phyloP scores from a whole-genome alignment of 1,284 basidiomycete species.

The Heterobasidion parviporum region DNA sequence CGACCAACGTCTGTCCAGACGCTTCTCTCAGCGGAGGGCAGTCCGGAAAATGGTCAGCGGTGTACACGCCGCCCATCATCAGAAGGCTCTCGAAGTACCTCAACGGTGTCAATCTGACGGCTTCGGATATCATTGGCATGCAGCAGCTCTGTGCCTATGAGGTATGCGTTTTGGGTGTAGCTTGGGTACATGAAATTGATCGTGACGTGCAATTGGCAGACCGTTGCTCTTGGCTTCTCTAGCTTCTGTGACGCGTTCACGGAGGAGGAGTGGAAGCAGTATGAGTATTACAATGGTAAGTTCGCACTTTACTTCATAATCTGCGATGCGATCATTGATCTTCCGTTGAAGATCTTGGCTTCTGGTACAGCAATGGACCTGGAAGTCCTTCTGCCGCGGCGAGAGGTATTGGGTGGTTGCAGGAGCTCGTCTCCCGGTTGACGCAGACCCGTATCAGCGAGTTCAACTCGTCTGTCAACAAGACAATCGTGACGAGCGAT shows the following conservation, averaged over 20 bases:
- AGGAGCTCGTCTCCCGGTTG: constrained; percentile 45
- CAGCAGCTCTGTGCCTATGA: constrained; percentile 54
- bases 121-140: constrained; percentile 36
- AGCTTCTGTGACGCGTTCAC: constrained; percentile 52
- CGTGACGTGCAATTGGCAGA: constrained; percentile 25
- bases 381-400: constrained; percentile 48
- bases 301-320: background rate
- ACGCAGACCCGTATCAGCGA: constrained; percentile 38
- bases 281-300: constrained; percentile 41
- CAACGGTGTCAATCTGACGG: constrained; percentile 40
- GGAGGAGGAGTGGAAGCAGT: constrained; percentile 59
- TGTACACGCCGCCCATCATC: constrained; percentile 45
- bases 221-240: constrained; percentile 56
- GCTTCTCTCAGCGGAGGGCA: constrained; percentile 21
- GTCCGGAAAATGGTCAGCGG: constrained; percentile 35
- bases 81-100: constrained; percentile 38
- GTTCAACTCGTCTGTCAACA: constrained; percentile 49
- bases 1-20: constrained; percentile 36
- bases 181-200: background rate
- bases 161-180: constrained; percentile 18
- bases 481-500: constrained; percentile 40
- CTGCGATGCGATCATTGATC: background rate
- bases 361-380: constrained; percentile 51
- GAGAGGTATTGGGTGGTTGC: constrained; percentile 59
- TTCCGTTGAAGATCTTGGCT: constrained; percentile 18